These are phyloP conservation scores for Amaranthus tricolor DNA, from an alignment of 179 eudicot genomes.

Conservation along the genomic window DNA sequence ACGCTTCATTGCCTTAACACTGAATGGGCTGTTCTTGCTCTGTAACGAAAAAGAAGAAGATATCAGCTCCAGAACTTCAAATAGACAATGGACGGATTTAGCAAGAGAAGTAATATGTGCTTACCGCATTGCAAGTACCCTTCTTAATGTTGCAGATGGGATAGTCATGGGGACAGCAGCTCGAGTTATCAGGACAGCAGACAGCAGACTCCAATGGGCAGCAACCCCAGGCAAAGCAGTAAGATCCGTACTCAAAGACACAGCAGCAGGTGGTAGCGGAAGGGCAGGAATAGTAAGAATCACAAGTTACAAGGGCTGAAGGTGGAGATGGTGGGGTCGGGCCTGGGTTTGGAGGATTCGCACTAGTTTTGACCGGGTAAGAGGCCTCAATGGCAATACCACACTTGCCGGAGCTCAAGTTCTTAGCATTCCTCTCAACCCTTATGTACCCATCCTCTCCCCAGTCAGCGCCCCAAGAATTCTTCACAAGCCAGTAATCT, in stretches of 20 bases:
- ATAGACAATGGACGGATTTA: neutral
- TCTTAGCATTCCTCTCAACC: constrained; percentile 47
- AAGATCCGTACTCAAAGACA: constrained; percentile 47
- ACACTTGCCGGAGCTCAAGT: constrained; percentile 55
- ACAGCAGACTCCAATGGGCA: constrained; percentile 71
- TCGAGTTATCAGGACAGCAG: constrained; percentile 69
- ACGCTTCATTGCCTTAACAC: constrained; percentile 50
- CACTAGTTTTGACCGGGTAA: constrained; percentile 56
- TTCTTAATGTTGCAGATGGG: constrained; percentile 57
- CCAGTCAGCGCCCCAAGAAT: constrained; percentile 84
- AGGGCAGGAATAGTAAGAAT: constrained; percentile 54
- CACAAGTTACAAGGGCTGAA: constrained; percentile 49
- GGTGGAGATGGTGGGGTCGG: constrained; percentile 77
- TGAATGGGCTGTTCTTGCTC: constrained; percentile 76
- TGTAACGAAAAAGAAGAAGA: constrained; percentile 28
- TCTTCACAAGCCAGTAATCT: constrained; percentile 82
- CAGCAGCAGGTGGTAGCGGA: constrained; percentile 76
- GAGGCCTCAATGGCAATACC: constrained; percentile 75
- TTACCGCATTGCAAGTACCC: constrained; percentile 65
- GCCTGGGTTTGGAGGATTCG: constrained; percentile 64
- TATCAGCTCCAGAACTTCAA: constrained; percentile 7
- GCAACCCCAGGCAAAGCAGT: constrained; percentile 84
- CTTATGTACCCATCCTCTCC: constrained; percentile 80
- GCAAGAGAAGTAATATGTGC: neutral
- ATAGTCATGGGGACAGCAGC: constrained; percentile 85